Conservation (phyloP, 2,329 filamentous ascomycete species). For the Didymosphaeria variabile region DNA sequence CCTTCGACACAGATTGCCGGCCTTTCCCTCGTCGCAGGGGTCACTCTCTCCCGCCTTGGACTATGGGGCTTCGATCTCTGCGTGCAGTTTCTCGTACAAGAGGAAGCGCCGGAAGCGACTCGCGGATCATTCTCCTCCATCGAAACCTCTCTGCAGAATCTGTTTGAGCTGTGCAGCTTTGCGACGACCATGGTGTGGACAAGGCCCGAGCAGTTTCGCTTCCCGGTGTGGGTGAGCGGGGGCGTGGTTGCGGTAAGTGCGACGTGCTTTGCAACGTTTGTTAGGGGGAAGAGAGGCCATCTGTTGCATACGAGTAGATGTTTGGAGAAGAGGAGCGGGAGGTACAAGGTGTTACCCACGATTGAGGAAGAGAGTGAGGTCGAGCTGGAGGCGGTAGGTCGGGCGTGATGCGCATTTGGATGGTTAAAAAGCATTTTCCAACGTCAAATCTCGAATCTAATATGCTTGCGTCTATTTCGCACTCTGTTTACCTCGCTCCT, state of each 20-base stretch:
- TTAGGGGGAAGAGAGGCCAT: conserved; percentile 67
- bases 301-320: conserved; percentile 60
- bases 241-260: conserved; percentile 61
- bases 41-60: conserved; percentile 54
- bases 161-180: conserved; percentile 75
- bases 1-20: conserved; percentile 33
- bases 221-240: conserved; percentile 68
- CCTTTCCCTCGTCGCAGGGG: conserved; percentile 47
- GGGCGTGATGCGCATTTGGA: not conserved
- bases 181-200: conserved; percentile 71
- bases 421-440: too few species aligned
- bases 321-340: conserved; percentile 25
- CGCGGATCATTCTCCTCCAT: conserved; percentile 75
- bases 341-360: conserved; percentile 25
- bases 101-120: conserved; percentile 48
- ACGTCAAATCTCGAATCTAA: too few species aligned
- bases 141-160: conserved; percentile 73
- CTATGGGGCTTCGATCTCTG: conserved; percentile 60
- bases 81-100: conserved; percentile 58
- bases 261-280: conserved; percentile 64
- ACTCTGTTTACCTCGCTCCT: not conserved
- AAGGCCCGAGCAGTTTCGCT: conserved; percentile 70
- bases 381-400: not conserved
- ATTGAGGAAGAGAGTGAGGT: conserved; percentile 26
- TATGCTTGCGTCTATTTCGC: too few species aligned